Evolutionary conservation across 192 early-diverging fungal genomes (phyloP).

Genomic region (Phycomyces nitens): DNA sequence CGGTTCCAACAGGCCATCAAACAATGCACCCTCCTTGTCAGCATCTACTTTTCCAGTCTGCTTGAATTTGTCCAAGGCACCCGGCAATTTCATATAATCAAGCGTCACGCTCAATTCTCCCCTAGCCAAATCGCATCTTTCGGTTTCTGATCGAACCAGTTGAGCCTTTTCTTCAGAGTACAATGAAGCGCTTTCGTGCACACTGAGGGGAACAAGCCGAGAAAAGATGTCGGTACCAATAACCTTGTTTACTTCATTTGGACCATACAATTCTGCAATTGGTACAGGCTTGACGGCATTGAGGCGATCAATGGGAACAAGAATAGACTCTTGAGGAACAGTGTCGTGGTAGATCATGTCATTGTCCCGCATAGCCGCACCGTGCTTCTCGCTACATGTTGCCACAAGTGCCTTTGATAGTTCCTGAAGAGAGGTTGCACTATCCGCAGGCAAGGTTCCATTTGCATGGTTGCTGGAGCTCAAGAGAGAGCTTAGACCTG

Average conservation of each 20-base stretch:
- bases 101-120: constrained; percentile 79
- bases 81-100: constrained; percentile 84
- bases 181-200: constrained; percentile 88
- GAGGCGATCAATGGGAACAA: constrained; percentile 80
- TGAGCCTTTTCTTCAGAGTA: constrained; percentile 98
- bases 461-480: constrained; percentile 51
- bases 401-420: constrained; percentile 62
- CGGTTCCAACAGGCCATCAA: constrained; percentile 55
- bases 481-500: constrained; percentile 48
- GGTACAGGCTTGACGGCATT: constrained; percentile 77
- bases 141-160: constrained; percentile 77
- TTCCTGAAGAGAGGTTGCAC: constrained; percentile 70
- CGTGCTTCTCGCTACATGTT: constrained; percentile 68
- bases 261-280: constrained; percentile 71
- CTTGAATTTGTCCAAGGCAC: constrained; percentile 75
- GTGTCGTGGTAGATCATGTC: constrained; percentile 93
- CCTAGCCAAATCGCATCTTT: constrained; percentile 76
- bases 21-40: constrained; percentile 24
- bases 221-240: constrained; percentile 90
- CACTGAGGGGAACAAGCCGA: constrained; percentile 84
- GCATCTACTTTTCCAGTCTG: constrained; percentile 35
- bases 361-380: constrained; percentile 78
- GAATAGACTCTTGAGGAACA: constrained; percentile 73
- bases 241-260: constrained; percentile 76
- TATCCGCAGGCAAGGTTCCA: constrained; percentile 59